These are phyloP conservation scores for Lasiodiplodia hormozganensis DNA, from an alignment of 2,329 filamentous ascomycete genomes.

Conservation along the genomic window DNA sequence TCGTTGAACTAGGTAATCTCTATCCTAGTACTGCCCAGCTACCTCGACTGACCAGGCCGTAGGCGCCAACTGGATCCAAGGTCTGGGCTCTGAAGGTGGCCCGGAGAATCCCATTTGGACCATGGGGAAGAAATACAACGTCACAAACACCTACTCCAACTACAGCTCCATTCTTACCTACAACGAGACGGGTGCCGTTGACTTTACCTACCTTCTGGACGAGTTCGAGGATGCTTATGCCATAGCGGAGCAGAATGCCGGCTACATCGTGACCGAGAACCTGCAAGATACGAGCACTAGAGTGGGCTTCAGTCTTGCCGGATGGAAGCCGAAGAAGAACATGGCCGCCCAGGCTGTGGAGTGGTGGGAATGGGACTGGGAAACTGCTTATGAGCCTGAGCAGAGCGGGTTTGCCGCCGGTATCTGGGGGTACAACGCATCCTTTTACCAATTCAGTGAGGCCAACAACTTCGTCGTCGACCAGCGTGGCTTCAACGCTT, in stretches of 20 bases:
- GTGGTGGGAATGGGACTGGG: slow-evolving; percentile 64
- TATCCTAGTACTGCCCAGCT: not conserved
- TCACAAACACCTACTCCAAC: slow-evolving; percentile 65
- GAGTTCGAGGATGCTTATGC: slow-evolving; percentile 58
- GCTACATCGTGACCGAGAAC: slow-evolving; percentile 64
- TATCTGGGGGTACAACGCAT: slow-evolving; percentile 64
- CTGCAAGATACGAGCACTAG: slow-evolving; percentile 68
- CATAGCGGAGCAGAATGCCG: slow-evolving; percentile 59
- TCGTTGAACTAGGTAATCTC: slow-evolving; percentile 60
- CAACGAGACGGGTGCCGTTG: slow-evolving; percentile 61
- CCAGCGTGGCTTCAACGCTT: slow-evolving; percentile 65
- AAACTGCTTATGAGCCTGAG: slow-evolving; percentile 65
- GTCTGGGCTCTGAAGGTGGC: slow-evolving; percentile 43
- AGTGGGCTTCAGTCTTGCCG: slow-evolving; percentile 64
- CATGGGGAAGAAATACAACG: slow-evolving; percentile 63
- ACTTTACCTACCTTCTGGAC: slow-evolving; percentile 61
- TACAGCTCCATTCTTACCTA: slow-evolving; percentile 66
- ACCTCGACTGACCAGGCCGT: not conserved
- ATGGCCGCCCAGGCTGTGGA: slow-evolving; percentile 66
- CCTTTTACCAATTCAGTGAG: slow-evolving; percentile 67
- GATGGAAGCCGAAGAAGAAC: slow-evolving; percentile 67
- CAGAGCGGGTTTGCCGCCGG: slow-evolving; percentile 63
- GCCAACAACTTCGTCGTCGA: slow-evolving; percentile 69
- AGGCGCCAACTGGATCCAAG: slow-evolving; percentile 71
- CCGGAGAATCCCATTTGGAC: slow-evolving; percentile 69